Base-by-base conservation (phyloP, 2,329 filamentous ascomycete genomes). In the Aspergillus fischeri region DNA sequence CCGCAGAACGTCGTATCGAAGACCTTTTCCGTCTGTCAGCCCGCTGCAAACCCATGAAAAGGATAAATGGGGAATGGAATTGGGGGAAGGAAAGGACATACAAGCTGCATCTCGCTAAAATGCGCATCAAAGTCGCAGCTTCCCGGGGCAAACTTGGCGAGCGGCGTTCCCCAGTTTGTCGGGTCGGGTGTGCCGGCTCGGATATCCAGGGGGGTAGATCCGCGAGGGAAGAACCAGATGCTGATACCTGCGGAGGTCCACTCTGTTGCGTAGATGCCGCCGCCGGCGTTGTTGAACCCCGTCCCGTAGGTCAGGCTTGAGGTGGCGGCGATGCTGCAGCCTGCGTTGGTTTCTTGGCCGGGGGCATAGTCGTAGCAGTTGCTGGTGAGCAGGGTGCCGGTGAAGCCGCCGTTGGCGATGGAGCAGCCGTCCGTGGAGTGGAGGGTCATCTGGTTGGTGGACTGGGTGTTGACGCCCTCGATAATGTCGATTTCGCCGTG, bases 1-100 rank as follows among this genome's bases (percentile, higher is more conserved):
- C 92, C 92, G 73, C 92, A 97, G 72, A 96, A 91, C 5, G 89
- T 89, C 0, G 87, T 94, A 75, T 90, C 95, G 41, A 88, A 76
- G 53, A 76, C 67, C 73, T 75, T 52, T 14, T 53, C 28, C 3
- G 5, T 4, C 10, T 4, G 3, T 58, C 50, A 63, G 50, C 42
- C 50, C 25, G 47, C 29, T 8, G 24, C 24, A n/a, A 11, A 20
- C 42, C 8, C 4, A 17, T 1, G 8, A 20, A 28, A 27, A 14
- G 10, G 42, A 20, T n/a, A 27, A 28, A 28, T 6, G 25, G 10
- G 20, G 49, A 6, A 5, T 21, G 35, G 6, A 24, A 4, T 4
- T n/a, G n/a, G 24, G 24, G 24, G 24, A 24, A 3, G 27, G 24
- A 9, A 6, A 9, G 51, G 27, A n/a, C 32, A 14, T 70, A 75